phyloP scores from a whole-genome alignment of 768 basidiomycete species.

The Lactarius tabidus region DNA sequence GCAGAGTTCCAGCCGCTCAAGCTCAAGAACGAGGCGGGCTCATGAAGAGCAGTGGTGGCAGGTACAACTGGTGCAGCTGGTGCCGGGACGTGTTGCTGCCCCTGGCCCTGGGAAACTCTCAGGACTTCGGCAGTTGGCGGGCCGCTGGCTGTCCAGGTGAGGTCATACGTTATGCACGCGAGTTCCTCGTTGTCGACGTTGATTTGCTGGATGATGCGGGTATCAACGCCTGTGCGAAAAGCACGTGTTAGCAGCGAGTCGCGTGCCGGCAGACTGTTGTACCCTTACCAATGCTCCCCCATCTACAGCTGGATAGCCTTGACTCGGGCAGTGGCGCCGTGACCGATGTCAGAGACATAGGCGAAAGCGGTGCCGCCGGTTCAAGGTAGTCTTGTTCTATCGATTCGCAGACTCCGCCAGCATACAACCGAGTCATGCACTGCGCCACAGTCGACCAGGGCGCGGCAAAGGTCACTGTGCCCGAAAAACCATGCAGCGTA shows the following conservation, averaged over 20 bases:
- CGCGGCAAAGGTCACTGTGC: constrained; percentile 49
- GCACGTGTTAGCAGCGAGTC: constrained; percentile 19
- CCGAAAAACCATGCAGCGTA: constrained; percentile 61
- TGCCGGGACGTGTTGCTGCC: constrained; percentile 21
- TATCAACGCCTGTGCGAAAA: constrained; percentile 40
- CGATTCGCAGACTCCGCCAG: constrained; percentile 46
- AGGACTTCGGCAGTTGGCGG: constrained; percentile 58
- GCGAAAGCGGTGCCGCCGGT: constrained; percentile 32
- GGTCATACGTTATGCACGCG: constrained; percentile 62
- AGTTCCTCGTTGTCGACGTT: constrained; percentile 59
- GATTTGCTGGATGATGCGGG: constrained; percentile 67
- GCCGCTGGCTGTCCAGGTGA: constrained; percentile 49
- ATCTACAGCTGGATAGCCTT: constrained; percentile 58
- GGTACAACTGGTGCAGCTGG: background rate
- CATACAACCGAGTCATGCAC: constrained; percentile 59
- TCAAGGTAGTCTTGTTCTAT: constrained; percentile 53
- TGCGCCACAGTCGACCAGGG: constrained; percentile 54
- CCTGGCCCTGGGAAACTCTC: constrained; percentile 34
- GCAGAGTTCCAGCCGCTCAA: constrained; percentile 13
- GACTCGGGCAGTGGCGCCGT: constrained; percentile 66
- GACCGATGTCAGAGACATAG: constrained; percentile 30
- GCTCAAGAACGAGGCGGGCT: constrained; percentile 27
- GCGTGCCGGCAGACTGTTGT: background rate
- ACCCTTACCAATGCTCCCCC: constrained; percentile 67
- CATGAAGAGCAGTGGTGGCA: constrained; percentile 28